Conservation (phyloP, 1,284 basidiomycete species). For the Mycosarcoma mackinlayi region DNA sequence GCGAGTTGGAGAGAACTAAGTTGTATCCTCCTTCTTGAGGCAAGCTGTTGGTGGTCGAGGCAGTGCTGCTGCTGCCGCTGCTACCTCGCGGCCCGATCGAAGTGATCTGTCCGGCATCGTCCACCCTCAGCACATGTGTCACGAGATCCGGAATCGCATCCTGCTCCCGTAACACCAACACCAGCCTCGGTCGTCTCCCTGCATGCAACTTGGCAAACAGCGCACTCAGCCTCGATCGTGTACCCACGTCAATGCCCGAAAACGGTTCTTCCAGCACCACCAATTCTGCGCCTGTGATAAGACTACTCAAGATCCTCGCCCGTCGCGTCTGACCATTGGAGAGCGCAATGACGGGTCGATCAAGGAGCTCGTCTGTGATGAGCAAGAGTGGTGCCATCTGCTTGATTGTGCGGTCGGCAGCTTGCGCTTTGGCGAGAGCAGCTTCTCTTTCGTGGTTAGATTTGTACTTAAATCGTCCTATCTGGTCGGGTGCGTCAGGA, state of each 20-base stretch:
- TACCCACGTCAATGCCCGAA: constrained; percentile 46
- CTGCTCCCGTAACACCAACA: constrained; percentile 82
- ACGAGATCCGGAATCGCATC: constrained; percentile 86
- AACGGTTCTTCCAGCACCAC: constrained; percentile 66
- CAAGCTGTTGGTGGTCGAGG: not conserved
- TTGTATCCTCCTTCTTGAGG: constrained; percentile 24
- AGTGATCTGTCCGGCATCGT: constrained; percentile 71
- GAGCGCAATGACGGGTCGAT: constrained; percentile 72
- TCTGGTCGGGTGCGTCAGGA: constrained; percentile 10
- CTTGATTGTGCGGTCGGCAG: constrained; percentile 36
- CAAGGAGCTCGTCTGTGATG: constrained; percentile 51
- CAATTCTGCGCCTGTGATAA: constrained; percentile 76
- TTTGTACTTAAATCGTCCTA: constrained; percentile 53
- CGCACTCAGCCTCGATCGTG: constrained; percentile 24
- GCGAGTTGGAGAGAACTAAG: constrained; percentile 12
- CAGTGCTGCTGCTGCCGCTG: not conserved
- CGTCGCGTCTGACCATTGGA: constrained; percentile 92
- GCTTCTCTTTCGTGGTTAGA: constrained; percentile 7
- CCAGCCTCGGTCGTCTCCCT: constrained; percentile 72
- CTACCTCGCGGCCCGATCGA: constrained; percentile 68
- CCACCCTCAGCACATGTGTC: constrained; percentile 78
- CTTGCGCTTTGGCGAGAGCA: constrained; percentile 19
- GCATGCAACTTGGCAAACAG: constrained; percentile 74
- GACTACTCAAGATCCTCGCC: constrained; percentile 82
- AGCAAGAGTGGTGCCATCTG: constrained; percentile 50